phyloP scores from a whole-genome alignment of 768 basidiomycete genomes.

The Leccinellum rugosiceps region DNA sequence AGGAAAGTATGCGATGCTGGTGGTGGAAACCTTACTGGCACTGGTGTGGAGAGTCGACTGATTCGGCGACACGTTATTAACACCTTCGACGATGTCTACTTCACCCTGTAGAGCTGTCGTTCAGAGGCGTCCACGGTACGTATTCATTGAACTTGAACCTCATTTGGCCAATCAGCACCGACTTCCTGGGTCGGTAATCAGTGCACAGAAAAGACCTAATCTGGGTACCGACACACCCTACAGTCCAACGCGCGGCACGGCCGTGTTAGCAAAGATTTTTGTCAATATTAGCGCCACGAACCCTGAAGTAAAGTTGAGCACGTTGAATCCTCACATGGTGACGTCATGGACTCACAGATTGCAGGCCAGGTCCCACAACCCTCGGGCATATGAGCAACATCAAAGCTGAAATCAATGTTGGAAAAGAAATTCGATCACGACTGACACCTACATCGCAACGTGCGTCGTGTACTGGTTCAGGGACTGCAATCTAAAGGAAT shows the following conservation, averaged over 20 bases:
- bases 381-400: constrained; percentile 33
- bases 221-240: background rate
- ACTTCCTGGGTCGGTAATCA: constrained; percentile 16
- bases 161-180: constrained; percentile 16
- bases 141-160: constrained; percentile 1
- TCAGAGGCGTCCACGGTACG: background rate
- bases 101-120: constrained; percentile 14
- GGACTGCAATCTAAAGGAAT: constrained; percentile 32
- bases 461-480: constrained; percentile 29
- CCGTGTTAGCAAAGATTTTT: background rate
- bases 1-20: background rate
- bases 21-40: constrained; percentile 6
- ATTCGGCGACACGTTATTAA: constrained; percentile 25
- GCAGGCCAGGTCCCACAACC: constrained; percentile 37
- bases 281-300: background rate
- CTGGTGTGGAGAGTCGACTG: constrained; percentile 25
- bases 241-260: background rate
- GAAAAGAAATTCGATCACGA: background rate
- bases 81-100: constrained; percentile 30
- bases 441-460: constrained; percentile 27
- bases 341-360: constrained; percentile 21
- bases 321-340: background rate
- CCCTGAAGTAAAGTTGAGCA: constrained; percentile 5
- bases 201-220: background rate
- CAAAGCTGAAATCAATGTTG: constrained; percentile 19